Base-by-base conservation (phyloP, 495 filamentous ascomycete species). In the Cercophora newfieldiana region DNA sequence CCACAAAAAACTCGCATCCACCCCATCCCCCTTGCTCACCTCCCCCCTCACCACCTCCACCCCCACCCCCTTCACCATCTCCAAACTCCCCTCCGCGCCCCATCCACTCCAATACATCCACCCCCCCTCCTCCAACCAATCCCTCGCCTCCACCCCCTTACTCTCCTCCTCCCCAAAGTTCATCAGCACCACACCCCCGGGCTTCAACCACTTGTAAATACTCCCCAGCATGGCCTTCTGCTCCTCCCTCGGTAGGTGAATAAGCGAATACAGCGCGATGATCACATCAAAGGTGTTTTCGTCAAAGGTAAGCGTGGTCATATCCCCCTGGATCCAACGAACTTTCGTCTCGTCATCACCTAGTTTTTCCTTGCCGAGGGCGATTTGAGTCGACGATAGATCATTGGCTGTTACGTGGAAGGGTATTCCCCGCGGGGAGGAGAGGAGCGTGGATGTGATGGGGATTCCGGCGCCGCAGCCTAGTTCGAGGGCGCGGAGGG, bases 101-200 rank as follows among this genome's bases (percentile, higher is more conserved):
- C 69, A 76, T 2, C 71, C 69, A 54, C 74, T 77, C 76, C 72
- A 74, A 24, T 66, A 78, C 75, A 77, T 75, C 78, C 76, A 80
- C 16, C 71, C 74, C 49, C 73, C 70, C 24, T 74, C 66, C 6
- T 67, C 69, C 18, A 78, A 54, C 78, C 76, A 77, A 18, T 65
- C 54, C 30, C 73, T 71, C 30, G 49, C 59, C 1, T 74, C 67
- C 0, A 61, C 31, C 2, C 59, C 66, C 47, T 74, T 63, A 3
- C 5, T 37, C 18, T 73, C 73, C 26, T 64, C 66, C 25, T 51
- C 59, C 3, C 59, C 25, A 53, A 79, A 78, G 56, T 78, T 79
- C 4, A 70, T 68, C 12, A 80, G 56, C 21, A 78, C 28, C 50
- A 70, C 57, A 1, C 76, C 77, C 16, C 77, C 77, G 0, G 70